These are phyloP conservation scores for Microbotryomycetes sp. DNA, from an alignment of 1,284 basidiomycete genomes.

Conservation along the genomic window DNA sequence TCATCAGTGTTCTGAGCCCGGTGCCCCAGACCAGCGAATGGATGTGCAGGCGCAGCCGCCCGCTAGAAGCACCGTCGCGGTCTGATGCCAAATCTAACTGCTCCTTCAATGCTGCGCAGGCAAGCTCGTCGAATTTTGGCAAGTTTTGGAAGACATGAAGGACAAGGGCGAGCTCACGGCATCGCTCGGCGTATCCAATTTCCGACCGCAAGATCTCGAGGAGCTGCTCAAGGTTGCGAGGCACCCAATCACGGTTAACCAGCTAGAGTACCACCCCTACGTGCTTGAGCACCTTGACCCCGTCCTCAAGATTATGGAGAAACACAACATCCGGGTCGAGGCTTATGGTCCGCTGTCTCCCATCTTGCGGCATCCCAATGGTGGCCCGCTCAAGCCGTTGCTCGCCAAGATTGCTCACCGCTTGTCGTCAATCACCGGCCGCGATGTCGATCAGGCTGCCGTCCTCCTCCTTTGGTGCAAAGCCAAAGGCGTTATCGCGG, in stretches of 20 bases:
- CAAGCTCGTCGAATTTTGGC: conserved; percentile 31
- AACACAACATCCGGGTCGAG: conserved; percentile 31
- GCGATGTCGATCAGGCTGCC: conserved; percentile 50
- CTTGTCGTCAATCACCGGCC: conserved; percentile 40
- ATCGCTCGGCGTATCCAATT: conserved; percentile 34
- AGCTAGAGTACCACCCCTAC: conserved; percentile 35
- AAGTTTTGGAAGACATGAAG: conserved; percentile 33
- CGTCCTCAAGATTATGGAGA: conserved; percentile 26
- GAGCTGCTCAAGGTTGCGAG: conserved; percentile 17
- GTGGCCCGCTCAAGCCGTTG: conserved; percentile 54
- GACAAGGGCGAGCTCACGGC: conserved; percentile 32
- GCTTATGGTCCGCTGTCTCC: conserved; percentile 53
- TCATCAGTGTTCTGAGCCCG: too few species aligned
- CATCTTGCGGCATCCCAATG: conserved; percentile 42
- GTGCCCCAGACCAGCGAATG: too few species aligned
- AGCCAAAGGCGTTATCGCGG: conserved; percentile 52
- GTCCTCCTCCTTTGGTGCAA: conserved; percentile 57
- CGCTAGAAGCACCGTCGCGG: conserved; percentile 1
- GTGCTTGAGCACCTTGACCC: conserved; percentile 30
- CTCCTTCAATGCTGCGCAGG: conserved; percentile 29
- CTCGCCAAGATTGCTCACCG: conserved; percentile 49
- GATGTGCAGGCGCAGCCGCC: background rate
- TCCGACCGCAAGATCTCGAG: conserved; percentile 32
- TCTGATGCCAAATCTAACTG: conserved; percentile 23
- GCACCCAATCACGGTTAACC: background rate